Base-by-base conservation (phyloP, 2,329 filamentous ascomycete genomes). In the Amphichorda felina region DNA sequence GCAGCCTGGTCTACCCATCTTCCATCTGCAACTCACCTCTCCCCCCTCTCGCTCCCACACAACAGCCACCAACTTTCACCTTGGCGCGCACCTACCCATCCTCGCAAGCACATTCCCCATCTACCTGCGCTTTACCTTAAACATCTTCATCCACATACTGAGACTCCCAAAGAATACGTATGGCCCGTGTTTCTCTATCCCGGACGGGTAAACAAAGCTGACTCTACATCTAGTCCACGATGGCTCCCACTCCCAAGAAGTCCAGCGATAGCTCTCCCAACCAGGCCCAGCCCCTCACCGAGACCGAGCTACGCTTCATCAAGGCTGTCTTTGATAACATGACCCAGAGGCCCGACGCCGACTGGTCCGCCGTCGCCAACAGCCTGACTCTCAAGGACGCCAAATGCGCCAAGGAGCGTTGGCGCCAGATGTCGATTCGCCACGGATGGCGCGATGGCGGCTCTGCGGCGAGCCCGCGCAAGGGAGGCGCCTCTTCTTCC, bases 261-360 rank as follows among this genome's bases (percentile, higher is more conserved):
- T 34, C 39, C 5, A 22, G 43, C 18, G 28, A 39, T 31, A 17
- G 41, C 17, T n/a, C n/a, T n/a, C n/a, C n/a, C n/a, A 47, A 50
- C 13, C 45, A 38, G 30, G 37, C 48, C 16, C 33, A 19, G 4
- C 51, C 48, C 8, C 46, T 61, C 31, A 61, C 50, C 9, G 50
- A 55, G 2, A 45, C 39, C 15, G 60, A 63, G 25, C 44, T 56
- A 29, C 50, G 53, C 21, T 60, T 63, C 45, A 51, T 63, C 45
- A 59, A 60, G 37, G 53, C 55, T 10, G 48, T 63, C 27, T 62
- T 64, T 39, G 52, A 60, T 43, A 57, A 61, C 43, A 60, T 63
- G 54, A 56, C 46, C 5, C 44, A 54, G 30, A 59, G 57, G 40
- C 57, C 56, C 6, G 55, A 61, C 7, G 54, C 63, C 19, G 49